Conservation (phyloP, 208 protist species). For the Trypanosoma melophagium region DNA sequence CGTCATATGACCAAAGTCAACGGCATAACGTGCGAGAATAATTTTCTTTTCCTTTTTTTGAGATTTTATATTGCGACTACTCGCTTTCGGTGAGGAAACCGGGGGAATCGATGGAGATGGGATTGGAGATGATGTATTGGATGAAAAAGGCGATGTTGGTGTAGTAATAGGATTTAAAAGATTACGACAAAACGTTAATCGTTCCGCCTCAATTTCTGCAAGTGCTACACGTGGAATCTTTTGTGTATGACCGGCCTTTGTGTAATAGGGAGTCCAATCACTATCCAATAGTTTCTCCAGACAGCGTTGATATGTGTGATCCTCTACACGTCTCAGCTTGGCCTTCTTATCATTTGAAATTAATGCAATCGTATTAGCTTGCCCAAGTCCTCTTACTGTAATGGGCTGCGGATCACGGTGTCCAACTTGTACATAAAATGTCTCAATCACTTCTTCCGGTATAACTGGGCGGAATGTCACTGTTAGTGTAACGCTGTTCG, state of each 20-base stretch:
- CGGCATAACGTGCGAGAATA: slow-evolving; percentile 84
- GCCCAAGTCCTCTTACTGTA: slow-evolving; percentile 66
- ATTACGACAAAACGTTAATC: slow-evolving; percentile 60
- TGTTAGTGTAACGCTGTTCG: slow-evolving; percentile 65
- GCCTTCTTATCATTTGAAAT: slow-evolving; percentile 26
- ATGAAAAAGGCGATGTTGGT: background rate
- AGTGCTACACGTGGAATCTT: slow-evolving; percentile 11
- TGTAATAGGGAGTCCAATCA: slow-evolving; percentile 38
- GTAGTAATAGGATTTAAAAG: slow-evolving; percentile 13
- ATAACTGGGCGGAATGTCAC: slow-evolving; percentile 82
- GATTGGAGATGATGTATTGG: background rate
- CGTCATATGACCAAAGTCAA: slow-evolving; percentile 95
- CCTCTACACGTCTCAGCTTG: slow-evolving; percentile 23
- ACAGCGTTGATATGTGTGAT: slow-evolving; percentile 14
- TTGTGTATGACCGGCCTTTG: slow-evolving; percentile 18
- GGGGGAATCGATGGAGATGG: background rate
- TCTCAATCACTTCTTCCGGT: slow-evolving; percentile 84
- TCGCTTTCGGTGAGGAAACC: no score
- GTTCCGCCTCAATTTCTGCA: slow-evolving; percentile 71
- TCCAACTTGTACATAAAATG: slow-evolving; percentile 84
- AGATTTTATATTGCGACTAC: no score
- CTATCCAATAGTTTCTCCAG: slow-evolving; percentile 18
- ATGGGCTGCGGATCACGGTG: slow-evolving; percentile 93
- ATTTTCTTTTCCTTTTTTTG: slow-evolving; percentile 9
- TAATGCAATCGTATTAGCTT: slow-evolving; percentile 63